These are phyloP conservation scores for Syzygium aqueum DNA, from an alignment of 345 rosid species.

Conservation along the genomic window DNA sequence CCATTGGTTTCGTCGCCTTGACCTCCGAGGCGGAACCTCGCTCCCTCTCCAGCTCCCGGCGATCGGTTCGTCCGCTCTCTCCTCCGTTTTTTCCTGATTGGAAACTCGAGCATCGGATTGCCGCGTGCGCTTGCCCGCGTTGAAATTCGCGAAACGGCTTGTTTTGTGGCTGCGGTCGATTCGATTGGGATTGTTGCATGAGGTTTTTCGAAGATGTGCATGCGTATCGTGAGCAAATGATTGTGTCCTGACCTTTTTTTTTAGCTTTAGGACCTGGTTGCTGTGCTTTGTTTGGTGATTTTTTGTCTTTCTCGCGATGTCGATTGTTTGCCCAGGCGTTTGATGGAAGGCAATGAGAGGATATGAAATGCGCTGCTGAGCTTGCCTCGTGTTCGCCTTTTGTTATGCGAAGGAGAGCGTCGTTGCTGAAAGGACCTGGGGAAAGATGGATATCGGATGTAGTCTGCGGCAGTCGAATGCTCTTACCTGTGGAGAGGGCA, in stretches of 20 bases:
- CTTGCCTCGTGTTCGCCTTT: background rate
- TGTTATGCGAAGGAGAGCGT: background rate
- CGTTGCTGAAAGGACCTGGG: background rate
- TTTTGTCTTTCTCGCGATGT: background rate
- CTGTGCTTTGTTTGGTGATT: background rate
- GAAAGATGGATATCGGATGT: constrained; percentile 51
- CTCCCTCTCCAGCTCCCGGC: background rate
- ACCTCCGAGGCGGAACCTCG: background rate
- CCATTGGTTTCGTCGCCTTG: background rate
- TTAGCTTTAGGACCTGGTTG: background rate
- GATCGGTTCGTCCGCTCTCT: background rate
- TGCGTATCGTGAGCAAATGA: background rate
- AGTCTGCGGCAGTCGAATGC: constrained; percentile 35
- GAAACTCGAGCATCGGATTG: background rate
- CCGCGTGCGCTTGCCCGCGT: background rate
- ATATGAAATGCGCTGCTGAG: constrained; percentile 3
- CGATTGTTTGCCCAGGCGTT: constrained; percentile 23
- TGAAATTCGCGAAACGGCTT: background rate
- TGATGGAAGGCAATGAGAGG: constrained; percentile 19
- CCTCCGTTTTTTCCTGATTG: background rate
- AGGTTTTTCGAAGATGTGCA: background rate
- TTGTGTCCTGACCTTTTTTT: background rate
- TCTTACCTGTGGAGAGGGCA: constrained; percentile 19
- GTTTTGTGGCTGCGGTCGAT: background rate
- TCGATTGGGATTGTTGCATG: background rate